Base-by-base conservation (phyloP, 495 filamentous ascomycete species). In the Xylaria acuta region DNA sequence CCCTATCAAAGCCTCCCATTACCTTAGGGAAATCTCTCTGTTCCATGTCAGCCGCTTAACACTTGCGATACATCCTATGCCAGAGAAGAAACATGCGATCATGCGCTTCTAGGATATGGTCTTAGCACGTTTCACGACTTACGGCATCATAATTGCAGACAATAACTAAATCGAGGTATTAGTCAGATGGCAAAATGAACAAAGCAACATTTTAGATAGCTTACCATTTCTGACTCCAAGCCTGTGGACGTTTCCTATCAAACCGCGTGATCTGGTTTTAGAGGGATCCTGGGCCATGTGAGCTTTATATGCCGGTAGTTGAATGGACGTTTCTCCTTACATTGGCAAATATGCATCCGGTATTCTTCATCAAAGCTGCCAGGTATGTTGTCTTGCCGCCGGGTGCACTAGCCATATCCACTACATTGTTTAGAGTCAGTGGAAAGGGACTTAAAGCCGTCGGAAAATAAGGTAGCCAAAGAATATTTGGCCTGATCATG, bases 371-470 rank as follows among this genome's bases (percentile, higher is more conserved):
- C 73, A 99, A 82, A 0, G 97, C 96, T 18, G 96, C 93, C 77
- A 98, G 94, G 80, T 98, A 93, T 3, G 97, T 98, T 9, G 94
- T 97, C 83, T 99, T 99, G 81, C 96, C 96, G 83, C 96, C 96
- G 70, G 96, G 96, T 72, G 96, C 96, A 70, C 96, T 89, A n/a
- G 96, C 94, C 96, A 99, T 99, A 84, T 94, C 70, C 1, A 72
- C 62, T 66, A 5, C 30, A 64, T 22, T 5, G 32, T 34, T 34
- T 5, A 58, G 6, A 49, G 74, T 80, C 38, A 80, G 73, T 49
- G 18, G 14, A 36, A n/a, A 9, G n/a, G 22, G 27, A 7, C 22
- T 6, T n/a, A n/a, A n/a, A n/a, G n/a, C n/a, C 1, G 2, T 22
- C 5, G 0, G 25, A 30, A 40, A 5, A 18, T 14, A 36, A 22